Percentiles rank a stretch among this genome's conserved stretches.
Conservation (phyloP, 495 filamentous ascomycete genomes). For the Neurospora tetrasperma region DNA sequence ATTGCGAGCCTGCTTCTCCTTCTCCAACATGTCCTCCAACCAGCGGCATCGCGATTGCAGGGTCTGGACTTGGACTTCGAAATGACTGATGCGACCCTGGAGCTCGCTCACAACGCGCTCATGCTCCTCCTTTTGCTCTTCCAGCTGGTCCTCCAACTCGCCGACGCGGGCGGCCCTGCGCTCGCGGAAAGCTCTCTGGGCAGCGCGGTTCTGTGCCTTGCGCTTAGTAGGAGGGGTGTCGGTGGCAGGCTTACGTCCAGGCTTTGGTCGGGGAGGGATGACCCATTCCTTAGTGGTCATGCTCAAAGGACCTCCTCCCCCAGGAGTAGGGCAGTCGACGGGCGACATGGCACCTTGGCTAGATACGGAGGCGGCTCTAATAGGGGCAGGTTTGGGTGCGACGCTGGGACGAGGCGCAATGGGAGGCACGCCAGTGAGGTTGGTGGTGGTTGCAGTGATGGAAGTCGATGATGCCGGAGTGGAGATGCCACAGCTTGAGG, state of each 20-base stretch:
- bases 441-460: neutral
- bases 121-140: constrained; percentile 45
- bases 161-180: constrained; percentile 72
- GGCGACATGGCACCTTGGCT: constrained; percentile 17
- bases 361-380: constrained; percentile 6
- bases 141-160: constrained; percentile 76
- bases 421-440: constrained; percentile 6
- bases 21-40: constrained; percentile 33
- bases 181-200: constrained; percentile 86
- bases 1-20: constrained; percentile 26
- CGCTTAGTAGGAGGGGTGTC: constrained; percentile 87
- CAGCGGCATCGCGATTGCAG: constrained; percentile 32
- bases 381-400: constrained; percentile 13
- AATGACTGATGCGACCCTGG: constrained; percentile 30
- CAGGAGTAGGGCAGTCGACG: constrained; percentile 14
- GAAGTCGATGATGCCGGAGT: constrained; percentile 15
- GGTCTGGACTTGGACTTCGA: constrained; percentile 37
- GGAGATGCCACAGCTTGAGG: constrained; percentile 9
- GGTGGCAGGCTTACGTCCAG: constrained; percentile 85
- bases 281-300: constrained; percentile 80
- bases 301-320: constrained; percentile 21
- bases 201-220: constrained; percentile 88
- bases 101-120: constrained; percentile 36
- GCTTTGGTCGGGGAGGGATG: constrained; percentile 78
- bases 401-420: constrained; percentile 21